phyloP scores from a whole-genome alignment of 495 filamentous ascomycete species.

The Hamigera avellanea region DNA sequence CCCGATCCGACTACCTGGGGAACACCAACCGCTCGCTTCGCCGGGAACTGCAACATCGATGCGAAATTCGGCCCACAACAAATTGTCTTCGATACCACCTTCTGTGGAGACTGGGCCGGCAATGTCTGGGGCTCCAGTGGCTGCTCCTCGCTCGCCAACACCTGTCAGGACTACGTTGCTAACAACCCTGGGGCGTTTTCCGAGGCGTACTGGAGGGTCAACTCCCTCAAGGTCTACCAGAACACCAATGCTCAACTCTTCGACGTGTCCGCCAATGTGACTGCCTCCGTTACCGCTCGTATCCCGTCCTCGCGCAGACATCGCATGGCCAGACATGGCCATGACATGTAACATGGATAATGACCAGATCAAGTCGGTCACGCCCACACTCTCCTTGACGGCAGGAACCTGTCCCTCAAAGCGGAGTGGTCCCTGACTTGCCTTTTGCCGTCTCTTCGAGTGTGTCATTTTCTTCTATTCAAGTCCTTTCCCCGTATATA shows the following conservation, averaged over 20 bases:
- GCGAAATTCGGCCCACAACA: conserved; percentile 49
- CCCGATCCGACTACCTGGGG: conserved; percentile 53
- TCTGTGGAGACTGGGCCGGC: conserved; percentile 58
- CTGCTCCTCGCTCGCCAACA: conserved; percentile 27
- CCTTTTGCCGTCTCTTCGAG: too few species aligned
- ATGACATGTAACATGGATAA: too few species aligned
- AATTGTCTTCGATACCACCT: conserved; percentile 58
- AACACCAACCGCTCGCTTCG: conserved; percentile 45
- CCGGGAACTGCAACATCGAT: conserved; percentile 46
- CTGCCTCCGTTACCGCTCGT: neutral
- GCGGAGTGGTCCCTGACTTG: too few species aligned
- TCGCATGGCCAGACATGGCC: too few species aligned
- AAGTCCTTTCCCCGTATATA: too few species aligned
- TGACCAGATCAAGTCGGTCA: too few species aligned
- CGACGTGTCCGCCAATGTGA: conserved; percentile 4
- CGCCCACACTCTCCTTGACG: too few species aligned
- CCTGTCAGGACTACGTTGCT: conserved; percentile 50
- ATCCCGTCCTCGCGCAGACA: too few species aligned
- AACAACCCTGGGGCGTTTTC: conserved; percentile 49
- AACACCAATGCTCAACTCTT: neutral
- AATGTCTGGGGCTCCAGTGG: conserved; percentile 21
- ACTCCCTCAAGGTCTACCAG: conserved; percentile 50
- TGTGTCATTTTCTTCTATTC: too few species aligned
- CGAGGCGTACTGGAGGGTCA: conserved; percentile 58
- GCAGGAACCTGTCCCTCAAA: too few species aligned